Conservation (phyloP, 2,329 filamentous ascomycete species). For the Pyrenophora tritici-repentis region DNA sequence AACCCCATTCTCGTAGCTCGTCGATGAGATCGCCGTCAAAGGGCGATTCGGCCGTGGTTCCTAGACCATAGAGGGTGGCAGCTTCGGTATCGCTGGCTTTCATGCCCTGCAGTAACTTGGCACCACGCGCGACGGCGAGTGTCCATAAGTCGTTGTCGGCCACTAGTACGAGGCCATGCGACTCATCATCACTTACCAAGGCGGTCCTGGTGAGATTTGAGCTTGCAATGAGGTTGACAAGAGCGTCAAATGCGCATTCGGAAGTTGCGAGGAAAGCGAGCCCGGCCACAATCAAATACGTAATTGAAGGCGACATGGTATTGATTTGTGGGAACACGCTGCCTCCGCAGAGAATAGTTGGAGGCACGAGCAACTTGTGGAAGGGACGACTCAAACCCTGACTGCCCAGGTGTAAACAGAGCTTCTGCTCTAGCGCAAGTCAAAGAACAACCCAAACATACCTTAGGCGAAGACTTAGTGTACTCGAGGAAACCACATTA, state of each 20-base stretch:
- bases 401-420: no score
- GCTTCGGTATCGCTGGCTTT: constrained; percentile 14
- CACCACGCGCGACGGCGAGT: constrained; percentile 11
- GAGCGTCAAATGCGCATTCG: not conserved
- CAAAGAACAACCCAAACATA: no score
- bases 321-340: not conserved
- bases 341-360: not conserved
- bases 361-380: not conserved
- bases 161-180: not conserved
- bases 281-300: not conserved
- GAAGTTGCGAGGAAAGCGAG: not conserved
- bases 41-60: constrained; percentile 5
- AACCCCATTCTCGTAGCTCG: constrained; percentile 15
- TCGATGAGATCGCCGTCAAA: constrained; percentile 14
- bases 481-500: not conserved
- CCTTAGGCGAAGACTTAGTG: no score
- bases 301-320: not conserved
- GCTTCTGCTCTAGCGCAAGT: no score
- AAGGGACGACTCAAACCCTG: no score
- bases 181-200: not conserved
- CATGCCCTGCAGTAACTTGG: constrained; percentile 19
- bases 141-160: constrained; percentile 4
- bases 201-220: not conserved
- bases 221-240: not conserved
- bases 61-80: constrained; percentile 9